A percentile compares a stretch with the other conserved stretches of the same genome.
Conservation (phyloP, 2,329 filamentous ascomycete species). For the Fusarium dimerum region DNA sequence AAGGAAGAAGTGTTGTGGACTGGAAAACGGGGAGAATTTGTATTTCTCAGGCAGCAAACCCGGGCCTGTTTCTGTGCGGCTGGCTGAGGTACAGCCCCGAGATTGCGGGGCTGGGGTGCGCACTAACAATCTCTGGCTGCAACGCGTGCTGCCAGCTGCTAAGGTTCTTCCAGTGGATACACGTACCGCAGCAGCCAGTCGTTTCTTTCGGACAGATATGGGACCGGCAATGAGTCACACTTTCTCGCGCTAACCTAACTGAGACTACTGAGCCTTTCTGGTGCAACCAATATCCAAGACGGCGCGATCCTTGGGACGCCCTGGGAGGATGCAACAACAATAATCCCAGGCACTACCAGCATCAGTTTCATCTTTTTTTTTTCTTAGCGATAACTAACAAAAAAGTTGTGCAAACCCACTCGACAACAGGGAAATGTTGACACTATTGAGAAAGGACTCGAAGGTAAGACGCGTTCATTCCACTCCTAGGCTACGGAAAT, state of each 20-base stretch:
- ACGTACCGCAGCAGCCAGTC: constrained; percentile 17
- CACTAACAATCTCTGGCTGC: constrained; percentile 12
- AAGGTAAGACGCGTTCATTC: not conserved
- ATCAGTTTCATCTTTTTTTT: not conserved
- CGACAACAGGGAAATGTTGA: not conserved
- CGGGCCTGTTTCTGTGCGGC: constrained; percentile 23
- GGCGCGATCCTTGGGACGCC: constrained; percentile 19
- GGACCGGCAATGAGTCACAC: constrained; percentile 39
- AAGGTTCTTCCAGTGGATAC: not conserved
- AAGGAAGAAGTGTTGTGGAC: constrained; percentile 29
- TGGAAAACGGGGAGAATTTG: constrained; percentile 39
- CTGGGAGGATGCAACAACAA: constrained; percentile 6
- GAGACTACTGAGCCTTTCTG: constrained; percentile 29
- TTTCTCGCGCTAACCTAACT: constrained; percentile 30
- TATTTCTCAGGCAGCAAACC: constrained; percentile 50
- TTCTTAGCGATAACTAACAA: no score
- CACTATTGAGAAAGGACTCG: not conserved
- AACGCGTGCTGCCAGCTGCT: constrained; percentile 1
- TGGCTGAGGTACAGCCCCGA: constrained; percentile 11
- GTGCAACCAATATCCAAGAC: constrained; percentile 25
- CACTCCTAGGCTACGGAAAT: not conserved
- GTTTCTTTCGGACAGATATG: constrained; percentile 31
- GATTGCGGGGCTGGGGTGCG: constrained; percentile 22
- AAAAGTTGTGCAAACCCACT: not conserved
- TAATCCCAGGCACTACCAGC: not conserved